Base-by-base conservation (phyloP, 2,329 filamentous ascomycete species). In the Dothistroma pini region DNA sequence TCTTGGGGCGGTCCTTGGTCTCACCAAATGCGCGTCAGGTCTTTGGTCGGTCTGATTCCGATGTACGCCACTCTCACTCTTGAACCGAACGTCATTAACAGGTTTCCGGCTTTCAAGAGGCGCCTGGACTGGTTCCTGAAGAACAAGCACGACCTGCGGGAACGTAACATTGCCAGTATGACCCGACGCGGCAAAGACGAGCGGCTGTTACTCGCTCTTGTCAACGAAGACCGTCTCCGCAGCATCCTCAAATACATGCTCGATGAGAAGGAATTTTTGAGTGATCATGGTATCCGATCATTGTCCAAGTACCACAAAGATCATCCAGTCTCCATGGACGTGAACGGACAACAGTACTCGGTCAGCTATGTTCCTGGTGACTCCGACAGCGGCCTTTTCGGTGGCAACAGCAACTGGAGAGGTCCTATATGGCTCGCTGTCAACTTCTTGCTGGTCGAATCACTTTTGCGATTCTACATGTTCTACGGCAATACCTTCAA, bases 351-450 rank as follows among this genome's bases (percentile, higher is more conserved):
- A 74, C 84, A 83, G 32, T 97, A 96, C 79, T 85, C 87, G 60
- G 93, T 97, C 47, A 85, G 87, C 69, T 97, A 97, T 72, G 86
- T 97, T 19, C 88, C 95, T 1, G 95, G 93, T n/a, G 93, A 97
- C 74, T 97, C 93, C 0, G 93, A 97, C 78, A 96, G 90, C 71
- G 91, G 91, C 3, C 84, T 97, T 5, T 97, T 97, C 71, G 93
- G 93, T 57, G 93, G 93, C 67, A 97, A 97, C 83, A 96, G 92
- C 76, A 97, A 97, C 77, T 97, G 93, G 93, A 86, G 93, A 78
- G 93, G 80, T 0, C 93, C 95, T 0, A 93, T 96, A 69, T 97
- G 93, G 93, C 83, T 97, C 54, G 95, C 91, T 64, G 92, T 96
- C 78, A 97, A 97, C 77, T 97, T 96, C 78, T 79, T 97, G 57